Evolutionary conservation across 495 filamentous ascomycete species (phyloP).

Genomic region (Thermothielavioides terrestris): DNA sequence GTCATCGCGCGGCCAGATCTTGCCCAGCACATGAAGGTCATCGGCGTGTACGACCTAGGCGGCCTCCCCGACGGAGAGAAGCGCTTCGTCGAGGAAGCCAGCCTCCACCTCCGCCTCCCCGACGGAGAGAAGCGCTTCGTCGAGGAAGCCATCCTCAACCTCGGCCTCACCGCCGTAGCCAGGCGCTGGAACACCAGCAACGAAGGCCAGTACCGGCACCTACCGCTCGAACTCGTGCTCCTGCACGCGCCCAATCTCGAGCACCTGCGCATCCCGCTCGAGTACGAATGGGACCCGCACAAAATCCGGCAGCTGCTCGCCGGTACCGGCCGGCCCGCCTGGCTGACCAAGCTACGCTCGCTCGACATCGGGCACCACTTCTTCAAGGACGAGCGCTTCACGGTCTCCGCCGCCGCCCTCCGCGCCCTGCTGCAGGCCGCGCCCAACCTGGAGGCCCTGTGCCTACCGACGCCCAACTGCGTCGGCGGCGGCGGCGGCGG

Average conservation of each 20-base stretch:
- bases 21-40: not conserved
- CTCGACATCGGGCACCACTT: not conserved
- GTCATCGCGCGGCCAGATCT: conserved; percentile 7
- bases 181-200: not conserved
- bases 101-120: not conserved
- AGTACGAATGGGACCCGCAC: conserved; percentile 7
- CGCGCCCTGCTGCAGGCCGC: not conserved
- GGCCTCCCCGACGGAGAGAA: no score
- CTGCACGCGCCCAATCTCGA: conserved; percentile 3
- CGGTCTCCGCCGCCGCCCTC: not conserved
- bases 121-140: not conserved
- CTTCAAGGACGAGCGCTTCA: conserved; percentile 3
- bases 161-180: not conserved
- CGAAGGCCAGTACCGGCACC: not conserved
- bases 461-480: not conserved
- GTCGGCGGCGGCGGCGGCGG: not conserved
- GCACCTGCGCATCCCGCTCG: not conserved
- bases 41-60: not conserved
- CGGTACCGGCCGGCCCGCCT: not conserved
- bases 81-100: not conserved
- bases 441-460: conserved; percentile 4
- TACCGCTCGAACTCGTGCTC: conserved; percentile 5
- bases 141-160: not conserved
- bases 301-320: not conserved
- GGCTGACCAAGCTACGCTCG: not conserved